phyloP scores from a whole-genome alignment of 805 yeast genomes.

The Maudiozyma pseudohumilis region DNA sequence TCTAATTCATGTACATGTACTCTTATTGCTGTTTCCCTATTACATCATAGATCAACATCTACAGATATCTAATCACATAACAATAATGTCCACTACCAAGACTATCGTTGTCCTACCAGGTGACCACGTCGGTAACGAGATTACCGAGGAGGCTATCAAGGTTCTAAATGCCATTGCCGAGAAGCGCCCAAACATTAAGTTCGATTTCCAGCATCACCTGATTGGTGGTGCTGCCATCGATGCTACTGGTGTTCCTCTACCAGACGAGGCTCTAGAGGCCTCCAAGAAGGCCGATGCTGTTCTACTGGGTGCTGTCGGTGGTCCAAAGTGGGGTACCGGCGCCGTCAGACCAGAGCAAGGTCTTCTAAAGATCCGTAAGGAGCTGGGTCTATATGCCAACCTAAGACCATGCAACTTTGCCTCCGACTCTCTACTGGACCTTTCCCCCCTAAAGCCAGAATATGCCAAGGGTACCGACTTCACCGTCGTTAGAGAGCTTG shows the following conservation, averaged over 20 bases:
- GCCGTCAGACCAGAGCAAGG: conserved; percentile 97
- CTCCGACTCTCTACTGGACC: conserved; percentile 68
- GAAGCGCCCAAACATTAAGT: conserved; percentile 45
- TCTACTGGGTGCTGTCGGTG: conserved; percentile 96
- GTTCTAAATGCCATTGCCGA: conserved; percentile 72
- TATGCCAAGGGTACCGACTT: conserved; percentile 86
- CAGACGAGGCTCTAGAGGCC: conserved; percentile 74
- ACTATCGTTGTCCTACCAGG: conserved; percentile 87
- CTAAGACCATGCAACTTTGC: conserved; percentile 94
- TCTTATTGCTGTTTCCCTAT: too few relatives aligned
- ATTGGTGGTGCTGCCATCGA: conserved; percentile 99
- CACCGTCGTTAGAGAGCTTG: conserved; percentile 89
- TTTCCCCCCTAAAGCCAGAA: conserved; percentile 81
- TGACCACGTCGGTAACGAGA: conserved; percentile 93
- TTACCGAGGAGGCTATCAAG: conserved; percentile 82
- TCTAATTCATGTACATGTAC: too few relatives aligned
- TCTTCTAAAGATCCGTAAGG: conserved; percentile 85
- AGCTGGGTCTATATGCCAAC: conserved; percentile 87
- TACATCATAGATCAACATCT: too few relatives aligned
- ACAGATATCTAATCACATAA: not conserved
- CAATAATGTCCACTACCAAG: conserved; percentile 29
- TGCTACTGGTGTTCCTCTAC: conserved; percentile 86
- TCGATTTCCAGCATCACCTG: conserved; percentile 71
- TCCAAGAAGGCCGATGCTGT: conserved; percentile 88
- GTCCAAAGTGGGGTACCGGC: conserved; percentile 99